A percentile compares a stretch with the other conserved stretches of the same genome.
Conservation (phyloP, 352 stramenopile genomes). For the Sclerospora graminicola region DNA sequence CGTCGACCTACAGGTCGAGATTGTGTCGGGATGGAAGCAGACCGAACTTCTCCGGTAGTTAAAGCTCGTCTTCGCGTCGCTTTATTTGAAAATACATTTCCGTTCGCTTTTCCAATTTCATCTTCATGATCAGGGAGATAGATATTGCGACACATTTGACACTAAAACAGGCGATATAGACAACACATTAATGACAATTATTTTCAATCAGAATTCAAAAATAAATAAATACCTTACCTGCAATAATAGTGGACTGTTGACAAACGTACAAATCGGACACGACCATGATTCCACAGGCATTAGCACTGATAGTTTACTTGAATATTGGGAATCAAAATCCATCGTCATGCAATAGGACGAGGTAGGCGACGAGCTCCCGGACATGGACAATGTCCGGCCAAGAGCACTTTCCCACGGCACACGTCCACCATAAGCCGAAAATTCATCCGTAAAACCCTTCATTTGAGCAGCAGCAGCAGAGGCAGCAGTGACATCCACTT, state of each 20-base stretch:
- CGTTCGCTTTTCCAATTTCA: slow-evolving; percentile 18
- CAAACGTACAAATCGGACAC: slow-evolving; percentile 52
- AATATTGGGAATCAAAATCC: slow-evolving; percentile 46
- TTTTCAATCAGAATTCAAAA: too few relatives aligned
- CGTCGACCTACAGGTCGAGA: slow-evolving; percentile 3
- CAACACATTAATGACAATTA: slow-evolving; percentile 4
- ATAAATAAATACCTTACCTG: slow-evolving; percentile 30
- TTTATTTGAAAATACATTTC: slow-evolving; percentile 5
- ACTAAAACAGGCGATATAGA: slow-evolving; percentile 16
- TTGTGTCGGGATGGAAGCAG: slow-evolving; percentile 3
- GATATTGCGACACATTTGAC: slow-evolving; percentile 36
- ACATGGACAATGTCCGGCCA: slow-evolving; percentile 22
- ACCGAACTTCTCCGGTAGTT: slow-evolving; percentile 7
- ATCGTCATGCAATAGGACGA: slow-evolving; percentile 39
- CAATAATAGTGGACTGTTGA: slow-evolving; percentile 43
- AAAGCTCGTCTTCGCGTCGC: slow-evolving; percentile 15
- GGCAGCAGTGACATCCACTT: slow-evolving; percentile 34
- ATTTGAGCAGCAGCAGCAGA: slow-evolving; percentile 5
- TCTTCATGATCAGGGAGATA: slow-evolving; percentile 27
- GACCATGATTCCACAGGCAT: slow-evolving; percentile 42
- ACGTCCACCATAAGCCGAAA: slow-evolving; percentile 19
- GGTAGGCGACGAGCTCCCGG: slow-evolving; percentile 19
- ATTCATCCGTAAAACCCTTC: slow-evolving; percentile 15
- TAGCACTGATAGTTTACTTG: slow-evolving; percentile 26
- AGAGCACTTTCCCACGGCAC: slow-evolving; percentile 28